Percentiles rank a stretch among this genome's conserved stretches.
Conservation (phyloP, 2,329 filamentous ascomycete species). For the Aspergillus sp. region DNA sequence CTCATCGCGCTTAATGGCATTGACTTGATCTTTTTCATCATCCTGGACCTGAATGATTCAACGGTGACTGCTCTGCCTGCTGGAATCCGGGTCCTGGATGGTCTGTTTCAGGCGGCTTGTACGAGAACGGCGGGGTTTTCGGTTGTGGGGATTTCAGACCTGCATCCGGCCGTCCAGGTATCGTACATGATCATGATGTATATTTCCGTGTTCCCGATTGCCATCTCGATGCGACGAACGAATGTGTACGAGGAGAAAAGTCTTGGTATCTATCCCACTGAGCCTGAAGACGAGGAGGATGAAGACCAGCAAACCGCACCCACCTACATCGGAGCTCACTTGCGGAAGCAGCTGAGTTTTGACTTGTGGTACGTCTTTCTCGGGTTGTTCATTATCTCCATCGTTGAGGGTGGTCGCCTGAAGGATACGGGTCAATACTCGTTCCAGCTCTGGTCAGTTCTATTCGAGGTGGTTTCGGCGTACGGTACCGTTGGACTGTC, state of each 20-base stretch:
- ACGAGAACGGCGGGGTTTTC: conserved; percentile 89
- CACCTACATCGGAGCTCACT: conserved; percentile 83
- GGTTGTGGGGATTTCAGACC: conserved; percentile 65
- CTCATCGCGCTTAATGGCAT: conserved; percentile 73
- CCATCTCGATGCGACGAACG: conserved; percentile 86
- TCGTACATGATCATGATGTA: conserved; percentile 99
- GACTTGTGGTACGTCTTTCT: conserved; percentile 96
- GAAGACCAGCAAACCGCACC: conserved; percentile 53
- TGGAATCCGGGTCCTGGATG: conserved; percentile 72
- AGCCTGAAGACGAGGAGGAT: conserved; percentile 48
- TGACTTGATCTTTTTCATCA: conserved; percentile 84
- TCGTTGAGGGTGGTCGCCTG: conserved; percentile 71
- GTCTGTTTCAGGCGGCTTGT: conserved; percentile 81
- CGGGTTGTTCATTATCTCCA: conserved; percentile 85
- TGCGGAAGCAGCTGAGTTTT: conserved; percentile 89
- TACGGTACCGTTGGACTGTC: conserved; percentile 93
- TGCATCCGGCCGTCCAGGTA: conserved; percentile 88
- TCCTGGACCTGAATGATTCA: conserved; percentile 74
- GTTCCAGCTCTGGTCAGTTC: conserved; percentile 61
- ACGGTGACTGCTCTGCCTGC: conserved; percentile 62
- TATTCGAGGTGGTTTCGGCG: conserved; percentile 84
- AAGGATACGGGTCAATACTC: conserved; percentile 51
- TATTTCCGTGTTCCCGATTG: conserved; percentile 93
- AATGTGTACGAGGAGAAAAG: conserved; percentile 88
- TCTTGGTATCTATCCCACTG: conserved; percentile 58